Percentiles rank a stretch among this genome's conserved stretches.
These are phyloP conservation scores for Gautieria morchelliformis DNA, from an alignment of 768 basidiomycete species.

Conservation along the genomic window DNA sequence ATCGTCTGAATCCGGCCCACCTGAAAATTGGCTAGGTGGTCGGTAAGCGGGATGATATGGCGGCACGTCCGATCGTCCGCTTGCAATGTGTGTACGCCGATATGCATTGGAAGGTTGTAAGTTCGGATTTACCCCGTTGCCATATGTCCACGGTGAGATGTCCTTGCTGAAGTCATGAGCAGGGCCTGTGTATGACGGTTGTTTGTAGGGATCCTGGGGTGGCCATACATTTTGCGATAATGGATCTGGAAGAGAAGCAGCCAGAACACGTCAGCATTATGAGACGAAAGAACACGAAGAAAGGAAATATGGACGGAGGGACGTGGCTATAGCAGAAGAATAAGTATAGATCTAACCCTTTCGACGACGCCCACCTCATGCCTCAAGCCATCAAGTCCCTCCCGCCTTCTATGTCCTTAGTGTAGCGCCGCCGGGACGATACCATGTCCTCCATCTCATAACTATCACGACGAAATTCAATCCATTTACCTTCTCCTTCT, in stretches of 20 bases:
- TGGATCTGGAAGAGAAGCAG: constrained; percentile 20
- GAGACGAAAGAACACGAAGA: background rate
- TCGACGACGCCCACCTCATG: background rate
- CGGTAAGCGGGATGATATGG: constrained; percentile 59
- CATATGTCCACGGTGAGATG: constrained; percentile 78
- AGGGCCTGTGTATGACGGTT: constrained; percentile 21
- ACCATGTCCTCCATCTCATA: constrained; percentile 8
- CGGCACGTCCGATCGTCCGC: constrained; percentile 40
- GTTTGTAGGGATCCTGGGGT: constrained; percentile 48
- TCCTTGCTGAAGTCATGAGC: constrained; percentile 38
- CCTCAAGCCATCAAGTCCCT: background rate
- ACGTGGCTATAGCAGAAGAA: constrained; percentile 1
- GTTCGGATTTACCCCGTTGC: constrained; percentile 69
- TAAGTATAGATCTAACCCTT: background rate
- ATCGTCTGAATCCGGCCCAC: constrained; percentile 13
- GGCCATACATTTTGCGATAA: constrained; percentile 51
- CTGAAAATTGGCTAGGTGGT: constrained; percentile 10
- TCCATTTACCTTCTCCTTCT: constrained; percentile 67
- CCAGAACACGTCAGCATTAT: constrained; percentile 3
- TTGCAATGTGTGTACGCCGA: constrained; percentile 21
- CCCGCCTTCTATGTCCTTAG: constrained; percentile 3
- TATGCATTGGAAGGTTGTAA: constrained; percentile 54
- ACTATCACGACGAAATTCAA: constrained; percentile 25
- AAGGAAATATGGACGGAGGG: background rate
- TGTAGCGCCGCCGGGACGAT: background rate